Percentiles rank a stretch among this genome's conserved stretches.
phyloP scores from a whole-genome alignment of 129 eudicot genomes.

The Flaveria bidentis region DNA sequence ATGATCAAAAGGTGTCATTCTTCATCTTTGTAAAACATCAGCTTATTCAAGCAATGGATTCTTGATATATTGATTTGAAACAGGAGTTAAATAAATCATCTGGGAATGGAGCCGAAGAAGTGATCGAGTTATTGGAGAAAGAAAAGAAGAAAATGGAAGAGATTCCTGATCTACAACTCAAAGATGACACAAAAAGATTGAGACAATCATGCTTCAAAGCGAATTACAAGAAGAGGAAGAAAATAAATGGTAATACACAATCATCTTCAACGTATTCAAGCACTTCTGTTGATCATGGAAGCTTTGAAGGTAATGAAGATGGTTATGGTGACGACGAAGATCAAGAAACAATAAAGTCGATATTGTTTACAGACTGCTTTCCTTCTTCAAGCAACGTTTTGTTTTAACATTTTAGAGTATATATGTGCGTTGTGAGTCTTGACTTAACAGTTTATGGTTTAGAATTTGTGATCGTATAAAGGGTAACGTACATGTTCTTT shows the following conservation, averaged over 20 bases:
- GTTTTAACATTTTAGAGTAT: conserved; percentile 20
- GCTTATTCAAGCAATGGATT: background rate
- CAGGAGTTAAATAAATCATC: conserved; percentile 55
- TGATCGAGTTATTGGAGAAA: conserved; percentile 50
- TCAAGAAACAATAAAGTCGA: conserved; percentile 28
- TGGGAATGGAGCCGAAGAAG: conserved; percentile 48
- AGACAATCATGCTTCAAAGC: conserved; percentile 93
- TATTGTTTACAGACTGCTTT: conserved; percentile 24
- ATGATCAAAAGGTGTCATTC: background rate
- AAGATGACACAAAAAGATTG: conserved; percentile 73
- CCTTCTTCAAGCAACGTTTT: conserved; percentile 25
- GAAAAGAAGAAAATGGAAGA: conserved; percentile 74
- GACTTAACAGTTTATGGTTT: background rate
- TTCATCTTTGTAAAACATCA: background rate
- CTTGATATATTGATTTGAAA: conserved; percentile 2
- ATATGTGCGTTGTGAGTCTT: background rate
- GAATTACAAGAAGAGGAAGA: conserved; percentile 81
- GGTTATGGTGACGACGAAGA: conserved; percentile 25
- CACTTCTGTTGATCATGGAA: conserved; percentile 29
- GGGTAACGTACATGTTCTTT: conserved; percentile 4
- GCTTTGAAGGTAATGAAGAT: conserved; percentile 26
- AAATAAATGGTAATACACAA: background rate
- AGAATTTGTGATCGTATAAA: background rate
- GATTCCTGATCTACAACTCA: conserved; percentile 65
- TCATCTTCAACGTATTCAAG: conserved; percentile 32